Percentiles rank a stretch among this genome's conserved stretches.
These are phyloP conservation scores for Aquilaria agallochum DNA, from an alignment of 441 rosid species.

Conservation along the genomic window DNA sequence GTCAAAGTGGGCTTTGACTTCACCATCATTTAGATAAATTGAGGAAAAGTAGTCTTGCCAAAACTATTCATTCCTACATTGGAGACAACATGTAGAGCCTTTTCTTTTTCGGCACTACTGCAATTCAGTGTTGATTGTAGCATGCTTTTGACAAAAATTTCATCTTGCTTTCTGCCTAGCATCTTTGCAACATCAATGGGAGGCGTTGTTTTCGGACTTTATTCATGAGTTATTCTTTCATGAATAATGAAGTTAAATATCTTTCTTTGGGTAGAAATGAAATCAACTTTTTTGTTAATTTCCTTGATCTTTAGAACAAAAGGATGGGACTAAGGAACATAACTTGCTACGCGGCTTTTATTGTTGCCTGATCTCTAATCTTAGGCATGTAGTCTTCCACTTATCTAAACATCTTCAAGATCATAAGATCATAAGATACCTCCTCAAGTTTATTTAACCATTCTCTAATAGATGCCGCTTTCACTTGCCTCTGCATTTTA, in stretches of 20 bases:
- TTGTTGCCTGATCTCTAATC: background rate
- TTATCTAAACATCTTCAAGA: slow-evolving; percentile 16
- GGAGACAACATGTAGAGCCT: background rate
- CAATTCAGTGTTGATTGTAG: background rate
- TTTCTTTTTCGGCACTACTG: background rate
- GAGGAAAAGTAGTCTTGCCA: background rate
- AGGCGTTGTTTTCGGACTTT: background rate
- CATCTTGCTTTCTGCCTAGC: background rate
- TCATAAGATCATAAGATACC: slow-evolving; percentile 8
- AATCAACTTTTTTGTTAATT: background rate
- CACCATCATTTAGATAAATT: background rate
- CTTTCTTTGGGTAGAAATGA: background rate
- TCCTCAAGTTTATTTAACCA: slow-evolving; percentile 19
- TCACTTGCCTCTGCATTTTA: slow-evolving; percentile 19
- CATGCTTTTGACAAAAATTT: background rate
- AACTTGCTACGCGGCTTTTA: slow-evolving; percentile 6
- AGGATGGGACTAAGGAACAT: slow-evolving; percentile 10
- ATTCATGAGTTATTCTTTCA: background rate
- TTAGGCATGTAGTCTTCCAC: slow-evolving; percentile 1
- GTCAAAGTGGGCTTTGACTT: background rate
- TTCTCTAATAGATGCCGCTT: slow-evolving; percentile 10
- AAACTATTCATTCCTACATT: background rate
- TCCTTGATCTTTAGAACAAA: background rate
- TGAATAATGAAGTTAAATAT: background rate
- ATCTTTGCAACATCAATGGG: background rate